A percentile compares a stretch with the other conserved stretches of the same genome.
These are phyloP conservation scores for Malassezia dermatis DNA, from an alignment of 1,284 basidiomycete genomes.

Conservation along the genomic window DNA sequence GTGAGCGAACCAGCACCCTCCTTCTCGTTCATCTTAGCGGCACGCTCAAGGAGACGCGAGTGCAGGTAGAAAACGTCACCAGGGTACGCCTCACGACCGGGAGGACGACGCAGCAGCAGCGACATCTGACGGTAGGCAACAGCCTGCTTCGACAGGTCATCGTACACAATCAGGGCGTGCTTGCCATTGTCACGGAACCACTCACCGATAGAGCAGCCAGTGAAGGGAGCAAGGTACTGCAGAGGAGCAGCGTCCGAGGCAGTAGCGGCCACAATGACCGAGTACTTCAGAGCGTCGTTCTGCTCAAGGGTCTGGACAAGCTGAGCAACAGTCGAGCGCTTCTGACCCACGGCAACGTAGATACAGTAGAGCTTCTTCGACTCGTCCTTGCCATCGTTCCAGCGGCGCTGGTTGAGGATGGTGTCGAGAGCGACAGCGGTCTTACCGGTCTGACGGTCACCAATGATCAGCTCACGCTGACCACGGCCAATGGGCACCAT, in stretches of 20 bases:
- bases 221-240: slow-evolving; percentile 98
- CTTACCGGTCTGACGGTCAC: slow-evolving; percentile 99
- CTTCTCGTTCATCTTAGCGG: slow-evolving; percentile 98
- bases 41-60: slow-evolving; percentile 98
- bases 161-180: slow-evolving; percentile 91
- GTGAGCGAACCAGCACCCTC: slow-evolving; percentile 96
- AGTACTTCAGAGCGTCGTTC: slow-evolving; percentile 99
- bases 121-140: slow-evolving; percentile 99
- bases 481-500: slow-evolving; percentile 99
- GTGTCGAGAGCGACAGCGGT: slow-evolving; percentile 98
- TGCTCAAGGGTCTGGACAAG: slow-evolving; percentile 98
- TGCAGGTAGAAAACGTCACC: slow-evolving; percentile 99
- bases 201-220: slow-evolving; percentile 98
- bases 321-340: slow-evolving; percentile 97
- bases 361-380: slow-evolving; percentile 98
- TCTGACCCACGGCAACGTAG: slow-evolving; percentile 97
- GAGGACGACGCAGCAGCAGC: slow-evolving; percentile 94
- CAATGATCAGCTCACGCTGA: slow-evolving; percentile 99
- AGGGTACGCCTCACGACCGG: slow-evolving; percentile 99
- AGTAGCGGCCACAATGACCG: slow-evolving; percentile 95
- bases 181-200: slow-evolving; percentile 99
- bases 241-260: slow-evolving; percentile 97
- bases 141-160: slow-evolving; percentile 98
- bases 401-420: slow-evolving; percentile 99
- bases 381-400: slow-evolving; percentile 96